A percentile compares a stretch with the other conserved stretches of the same genome.
phyloP scores from a whole-genome alignment of 495 filamentous ascomycete genomes.

The Xylaria palmicola region DNA sequence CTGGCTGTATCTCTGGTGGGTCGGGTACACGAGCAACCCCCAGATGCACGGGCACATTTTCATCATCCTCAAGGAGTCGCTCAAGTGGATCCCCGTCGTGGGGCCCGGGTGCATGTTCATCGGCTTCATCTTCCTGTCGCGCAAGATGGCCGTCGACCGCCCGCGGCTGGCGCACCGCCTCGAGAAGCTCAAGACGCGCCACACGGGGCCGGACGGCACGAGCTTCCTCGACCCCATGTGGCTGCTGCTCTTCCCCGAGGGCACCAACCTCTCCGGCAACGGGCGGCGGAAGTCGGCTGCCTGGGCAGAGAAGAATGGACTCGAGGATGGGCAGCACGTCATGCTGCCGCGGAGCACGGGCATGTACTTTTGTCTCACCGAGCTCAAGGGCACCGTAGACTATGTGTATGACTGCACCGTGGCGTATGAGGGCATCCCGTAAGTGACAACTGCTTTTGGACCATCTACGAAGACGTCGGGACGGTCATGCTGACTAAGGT shows the following conservation, averaged over 20 bases:
- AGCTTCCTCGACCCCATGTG: conserved; percentile 73
- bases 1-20: conserved; percentile 90
- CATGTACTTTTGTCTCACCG: conserved; percentile 69
- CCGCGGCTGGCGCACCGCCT: conserved; percentile 66
- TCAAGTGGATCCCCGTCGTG: conserved; percentile 73
- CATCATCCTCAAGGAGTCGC: conserved; percentile 80
- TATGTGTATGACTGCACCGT: conserved; percentile 86
- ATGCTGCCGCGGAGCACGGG: conserved; percentile 77
- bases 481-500: too few relatives aligned
- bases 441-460: too few relatives aligned
- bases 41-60: conserved; percentile 78
- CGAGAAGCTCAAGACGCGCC: conserved; percentile 59
- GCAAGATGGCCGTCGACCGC: conserved; percentile 79
- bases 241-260: conserved; percentile 82
- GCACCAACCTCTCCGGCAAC: conserved; percentile 72
- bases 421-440: conserved; percentile 80
- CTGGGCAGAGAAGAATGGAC: conserved; percentile 68
- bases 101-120: conserved; percentile 81
- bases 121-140: conserved; percentile 80
- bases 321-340: conserved; percentile 64
- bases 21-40: conserved; percentile 66
- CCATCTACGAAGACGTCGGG: too few relatives aligned
- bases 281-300: conserved; percentile 59
- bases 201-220: conserved; percentile 52
- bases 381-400: conserved; percentile 68